Evolutionary conservation across 2,329 filamentous ascomycete species (phyloP).

Genomic region (Fusarium xylarioides): DNA sequence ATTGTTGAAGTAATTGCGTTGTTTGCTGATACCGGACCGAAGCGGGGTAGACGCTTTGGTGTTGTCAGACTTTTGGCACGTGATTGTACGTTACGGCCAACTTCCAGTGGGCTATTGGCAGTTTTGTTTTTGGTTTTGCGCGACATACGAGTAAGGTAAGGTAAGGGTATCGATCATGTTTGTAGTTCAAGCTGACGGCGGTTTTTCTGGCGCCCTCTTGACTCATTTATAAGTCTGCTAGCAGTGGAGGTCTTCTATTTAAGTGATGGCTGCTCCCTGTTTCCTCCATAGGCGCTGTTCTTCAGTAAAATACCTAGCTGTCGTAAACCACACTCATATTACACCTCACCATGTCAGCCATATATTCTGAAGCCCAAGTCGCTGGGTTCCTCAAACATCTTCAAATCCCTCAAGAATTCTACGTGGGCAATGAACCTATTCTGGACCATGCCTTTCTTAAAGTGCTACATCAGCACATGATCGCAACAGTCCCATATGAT

Average conservation of each 20-base stretch:
- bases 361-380: slow-evolving; percentile 43
- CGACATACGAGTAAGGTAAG: slow-evolving; percentile 25
- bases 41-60: too few species aligned
- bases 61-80: too few species aligned
- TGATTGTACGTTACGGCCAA: slow-evolving; percentile 24
- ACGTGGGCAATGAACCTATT: slow-evolving; percentile 40
- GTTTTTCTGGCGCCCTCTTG: slow-evolving; percentile 14
- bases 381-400: slow-evolving; percentile 43
- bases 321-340: neutral
- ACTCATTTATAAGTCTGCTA: slow-evolving; percentile 13
- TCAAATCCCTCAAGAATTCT: slow-evolving; percentile 42
- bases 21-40: too few species aligned
- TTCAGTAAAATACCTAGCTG: neutral
- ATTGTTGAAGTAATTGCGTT: too few species aligned
- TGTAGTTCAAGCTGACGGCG: slow-evolving; percentile 26
- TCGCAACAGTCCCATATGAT: slow-evolving; percentile 64
- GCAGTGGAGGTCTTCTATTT: neutral
- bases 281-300: neutral
- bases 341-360: slow-evolving; percentile 38
- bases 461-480: slow-evolving; percentile 55
- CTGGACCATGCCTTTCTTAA: slow-evolving; percentile 48
- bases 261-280: neutral
- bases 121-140: slow-evolving; percentile 21
- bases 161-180: slow-evolving; percentile 6
- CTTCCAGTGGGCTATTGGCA: slow-evolving; percentile 10